These are phyloP conservation scores for Annona cherimola DNA, from an alignment of 164 flowering plant species.

Conservation along the genomic window DNA sequence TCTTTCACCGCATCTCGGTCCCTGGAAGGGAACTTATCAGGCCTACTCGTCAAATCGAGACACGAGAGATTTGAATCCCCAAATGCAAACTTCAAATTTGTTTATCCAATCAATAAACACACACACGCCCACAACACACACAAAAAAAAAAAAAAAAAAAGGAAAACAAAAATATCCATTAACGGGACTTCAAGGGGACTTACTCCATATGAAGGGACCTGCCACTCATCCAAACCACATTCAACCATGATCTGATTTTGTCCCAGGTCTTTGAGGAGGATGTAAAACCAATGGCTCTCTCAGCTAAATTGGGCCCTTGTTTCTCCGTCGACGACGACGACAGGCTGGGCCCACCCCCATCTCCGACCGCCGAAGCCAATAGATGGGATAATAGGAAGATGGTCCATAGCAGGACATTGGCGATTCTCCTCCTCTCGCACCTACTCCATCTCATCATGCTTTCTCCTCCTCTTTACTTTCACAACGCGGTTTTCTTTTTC, in stretches of 20 bases:
- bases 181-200: neutral
- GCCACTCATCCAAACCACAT: neutral
- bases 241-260: neutral
- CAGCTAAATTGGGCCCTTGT: neutral
- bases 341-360: neutral
- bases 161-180: neutral
- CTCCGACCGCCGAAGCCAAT: neutral
- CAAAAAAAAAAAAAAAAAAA: neutral
- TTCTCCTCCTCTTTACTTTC: too few relatives aligned
- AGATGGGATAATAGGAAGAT: neutral
- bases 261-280: neutral
- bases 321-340: neutral
- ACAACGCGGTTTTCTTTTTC: too few relatives aligned
- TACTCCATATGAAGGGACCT: neutral
- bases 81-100: too few relatives aligned
- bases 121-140: neutral
- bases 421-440: neutral
- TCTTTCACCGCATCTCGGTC: slow-evolving; percentile 3
- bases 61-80: too few relatives aligned
- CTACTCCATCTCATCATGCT: too few relatives aligned
- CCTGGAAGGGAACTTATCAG: neutral
- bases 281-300: neutral
- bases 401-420: neutral
- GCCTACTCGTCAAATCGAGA: neutral
- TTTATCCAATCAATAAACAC: neutral